Evolutionary conservation across 1,284 basidiomycete genomes (phyloP).

Genomic region (Termitomyces sp.): DNA sequence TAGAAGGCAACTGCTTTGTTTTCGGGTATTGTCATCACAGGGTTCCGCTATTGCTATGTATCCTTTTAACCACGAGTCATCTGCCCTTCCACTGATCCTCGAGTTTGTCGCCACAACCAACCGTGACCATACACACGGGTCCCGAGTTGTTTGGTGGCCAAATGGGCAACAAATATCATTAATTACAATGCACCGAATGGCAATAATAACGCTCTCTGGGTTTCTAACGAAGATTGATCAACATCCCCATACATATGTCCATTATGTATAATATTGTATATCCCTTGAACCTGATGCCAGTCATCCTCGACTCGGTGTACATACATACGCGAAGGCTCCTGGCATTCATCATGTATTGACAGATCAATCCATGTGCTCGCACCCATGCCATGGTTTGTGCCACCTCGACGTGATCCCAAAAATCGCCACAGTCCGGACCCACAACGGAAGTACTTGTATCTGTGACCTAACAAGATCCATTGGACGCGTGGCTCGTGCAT

Average conservation of each 20-base stretch:
- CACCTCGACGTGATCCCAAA: not conserved
- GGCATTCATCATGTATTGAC: not conserved
- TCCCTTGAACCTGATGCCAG: not conserved
- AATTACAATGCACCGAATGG: not conserved
- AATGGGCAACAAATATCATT: not conserved
- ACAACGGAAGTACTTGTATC: not conserved
- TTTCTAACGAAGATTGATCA: not conserved
- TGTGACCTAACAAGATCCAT: not conserved
- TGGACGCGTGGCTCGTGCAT: not conserved
- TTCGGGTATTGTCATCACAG: not conserved
- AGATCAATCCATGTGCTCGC: not conserved
- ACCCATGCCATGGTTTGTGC: not conserved
- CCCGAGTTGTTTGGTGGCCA: constrained; percentile 2
- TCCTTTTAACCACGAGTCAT: not conserved
- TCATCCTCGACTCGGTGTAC: not conserved
- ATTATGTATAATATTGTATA: not conserved
- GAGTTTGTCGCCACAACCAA: constrained; percentile 2
- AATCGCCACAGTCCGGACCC: not conserved
- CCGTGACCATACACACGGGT: not conserved
- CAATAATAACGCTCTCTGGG: not conserved
- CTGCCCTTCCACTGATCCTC: not conserved
- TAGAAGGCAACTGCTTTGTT: not conserved
- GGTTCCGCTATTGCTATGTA: not conserved
- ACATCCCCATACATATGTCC: not conserved
- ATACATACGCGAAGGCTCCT: not conserved